Conservation (phyloP, 495 filamentous ascomycete species). For the Neurospora sp. region DNA sequence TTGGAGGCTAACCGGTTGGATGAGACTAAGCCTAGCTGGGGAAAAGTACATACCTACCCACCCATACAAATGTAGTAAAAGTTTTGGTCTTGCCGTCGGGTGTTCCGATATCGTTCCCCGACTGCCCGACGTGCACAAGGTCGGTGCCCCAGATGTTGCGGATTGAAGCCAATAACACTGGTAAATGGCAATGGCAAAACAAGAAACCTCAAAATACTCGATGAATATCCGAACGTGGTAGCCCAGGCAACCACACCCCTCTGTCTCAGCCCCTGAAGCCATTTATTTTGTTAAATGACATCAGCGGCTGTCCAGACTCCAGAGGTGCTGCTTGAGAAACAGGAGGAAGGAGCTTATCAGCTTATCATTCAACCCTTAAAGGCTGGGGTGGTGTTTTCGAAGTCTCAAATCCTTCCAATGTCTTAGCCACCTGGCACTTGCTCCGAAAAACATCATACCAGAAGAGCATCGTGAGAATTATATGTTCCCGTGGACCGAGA, state of each 20-base stretch:
- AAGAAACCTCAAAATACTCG: neutral
- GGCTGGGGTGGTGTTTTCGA: neutral
- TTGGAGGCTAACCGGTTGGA: no score
- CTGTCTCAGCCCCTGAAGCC: neutral
- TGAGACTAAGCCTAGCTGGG: no score
- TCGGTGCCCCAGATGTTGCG: no score
- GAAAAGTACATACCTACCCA: no score
- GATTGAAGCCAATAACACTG: no score
- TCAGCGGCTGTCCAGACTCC: neutral
- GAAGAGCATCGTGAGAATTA: neutral
- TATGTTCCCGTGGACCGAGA: neutral
- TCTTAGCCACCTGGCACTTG: neutral
- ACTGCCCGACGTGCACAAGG: neutral
- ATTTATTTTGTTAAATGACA: neutral
- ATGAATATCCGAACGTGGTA: neutral
- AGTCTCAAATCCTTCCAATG: neutral
- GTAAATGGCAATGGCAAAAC: neutral
- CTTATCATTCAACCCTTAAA: neutral
- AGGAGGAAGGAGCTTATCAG: neutral
- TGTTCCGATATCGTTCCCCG: neutral
- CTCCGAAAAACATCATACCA: neutral
- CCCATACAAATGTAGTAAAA: no score
- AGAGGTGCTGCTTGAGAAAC: neutral
- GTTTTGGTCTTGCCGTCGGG: neutral
- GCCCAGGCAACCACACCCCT: neutral